These are phyloP conservation scores for Aegle marmelos DNA, from an alignment of 345 rosid species.

Conservation along the genomic window DNA sequence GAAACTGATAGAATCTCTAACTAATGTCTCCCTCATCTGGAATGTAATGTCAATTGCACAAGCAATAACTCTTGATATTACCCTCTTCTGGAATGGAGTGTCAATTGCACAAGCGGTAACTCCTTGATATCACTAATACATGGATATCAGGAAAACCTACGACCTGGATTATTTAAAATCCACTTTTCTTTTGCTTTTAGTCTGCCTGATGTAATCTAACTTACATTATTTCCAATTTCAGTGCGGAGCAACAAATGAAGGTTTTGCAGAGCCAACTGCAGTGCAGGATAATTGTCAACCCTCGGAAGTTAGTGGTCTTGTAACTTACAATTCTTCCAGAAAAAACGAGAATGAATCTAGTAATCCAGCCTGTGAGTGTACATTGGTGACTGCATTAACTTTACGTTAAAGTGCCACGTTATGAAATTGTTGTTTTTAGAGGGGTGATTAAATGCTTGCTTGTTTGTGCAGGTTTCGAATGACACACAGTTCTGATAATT, in stretches of 20 bases:
- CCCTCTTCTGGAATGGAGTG: neutral
- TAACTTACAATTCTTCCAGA: constrained; percentile 17
- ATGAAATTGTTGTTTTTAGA: constrained; percentile 1
- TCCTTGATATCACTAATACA: neutral
- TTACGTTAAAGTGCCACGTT: neutral
- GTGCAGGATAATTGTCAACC: constrained; percentile 26
- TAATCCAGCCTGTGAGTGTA: constrained; percentile 17
- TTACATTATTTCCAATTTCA: constrained; percentile 18
- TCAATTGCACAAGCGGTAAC: neutral
- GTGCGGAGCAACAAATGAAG: constrained; percentile 25
- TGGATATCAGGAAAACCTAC: neutral
- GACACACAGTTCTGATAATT: constrained; percentile 8
- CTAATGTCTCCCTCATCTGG: neutral
- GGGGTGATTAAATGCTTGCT: neutral
- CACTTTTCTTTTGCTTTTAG: neutral
- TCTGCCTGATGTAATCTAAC: neutral
- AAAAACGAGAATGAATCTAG: constrained; percentile 23
- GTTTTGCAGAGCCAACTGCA: constrained; percentile 22
- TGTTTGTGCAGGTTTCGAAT: constrained; percentile 27
- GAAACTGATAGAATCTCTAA: neutral
- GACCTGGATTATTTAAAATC: neutral
- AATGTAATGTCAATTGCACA: neutral
- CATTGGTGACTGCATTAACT: neutral
- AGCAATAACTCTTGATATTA: neutral
- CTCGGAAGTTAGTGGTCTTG: constrained; percentile 21